These are phyloP conservation scores for Fragaria ananassa DNA, from an alignment of 306 rosid species.

Conservation along the genomic window DNA sequence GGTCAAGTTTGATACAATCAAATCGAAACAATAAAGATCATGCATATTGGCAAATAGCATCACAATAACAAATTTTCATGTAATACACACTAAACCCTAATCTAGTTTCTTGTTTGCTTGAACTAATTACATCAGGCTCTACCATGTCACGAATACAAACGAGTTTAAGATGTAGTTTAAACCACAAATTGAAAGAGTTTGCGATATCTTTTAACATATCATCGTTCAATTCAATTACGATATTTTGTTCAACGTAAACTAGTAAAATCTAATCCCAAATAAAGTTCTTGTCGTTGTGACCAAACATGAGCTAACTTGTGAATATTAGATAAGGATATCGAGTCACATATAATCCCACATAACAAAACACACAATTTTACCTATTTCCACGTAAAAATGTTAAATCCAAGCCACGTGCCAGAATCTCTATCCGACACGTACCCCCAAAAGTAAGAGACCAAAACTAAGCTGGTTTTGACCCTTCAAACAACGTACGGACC, in stretches of 20 bases:
- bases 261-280: too few relatives aligned
- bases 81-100: neutral
- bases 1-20: slow-evolving; percentile 7
- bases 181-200: neutral
- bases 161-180: too few relatives aligned
- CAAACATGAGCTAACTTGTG: too few relatives aligned
- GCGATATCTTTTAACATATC: too few relatives aligned
- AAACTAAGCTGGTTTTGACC: slow-evolving; percentile 38
- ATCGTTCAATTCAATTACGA: too few relatives aligned
- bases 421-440: slow-evolving; percentile 22
- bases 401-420: slow-evolving; percentile 11
- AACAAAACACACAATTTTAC: too few relatives aligned
- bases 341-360: too few relatives aligned
- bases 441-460: slow-evolving; percentile 18
- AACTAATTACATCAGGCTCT: neutral
- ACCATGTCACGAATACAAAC: too few relatives aligned
- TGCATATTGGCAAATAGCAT: slow-evolving; percentile 4
- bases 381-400: too few relatives aligned
- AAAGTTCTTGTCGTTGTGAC: too few relatives aligned
- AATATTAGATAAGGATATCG: too few relatives aligned
- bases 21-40: neutral
- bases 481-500: slow-evolving; percentile 2
- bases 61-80: neutral
- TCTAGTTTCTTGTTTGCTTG: neutral
- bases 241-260: too few relatives aligned